Conservation (phyloP, 345 rosid genomes). For the Barbarea vulgaris region DNA sequence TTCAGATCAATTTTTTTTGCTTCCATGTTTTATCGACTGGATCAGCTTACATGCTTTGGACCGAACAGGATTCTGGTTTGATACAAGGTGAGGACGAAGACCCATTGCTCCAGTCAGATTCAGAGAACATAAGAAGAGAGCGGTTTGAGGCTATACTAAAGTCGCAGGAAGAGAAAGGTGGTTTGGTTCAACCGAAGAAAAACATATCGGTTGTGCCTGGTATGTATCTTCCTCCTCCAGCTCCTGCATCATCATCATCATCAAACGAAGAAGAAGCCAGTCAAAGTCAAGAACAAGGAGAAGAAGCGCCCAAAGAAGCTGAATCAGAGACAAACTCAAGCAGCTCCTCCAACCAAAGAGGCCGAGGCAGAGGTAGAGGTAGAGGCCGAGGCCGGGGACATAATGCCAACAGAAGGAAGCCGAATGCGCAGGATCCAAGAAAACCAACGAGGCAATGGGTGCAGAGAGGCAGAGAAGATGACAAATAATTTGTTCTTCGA, state of each 20-base stretch:
- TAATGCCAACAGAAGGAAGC: constrained; percentile 28
- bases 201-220: constrained; percentile 65
- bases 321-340: constrained; percentile 39
- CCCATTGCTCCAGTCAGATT: constrained; percentile 53
- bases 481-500: neutral
- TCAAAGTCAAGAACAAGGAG: constrained; percentile 40
- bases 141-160: constrained; percentile 61
- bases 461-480: constrained; percentile 31
- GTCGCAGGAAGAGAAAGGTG: constrained; percentile 64
- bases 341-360: constrained; percentile 40
- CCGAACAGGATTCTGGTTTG: constrained; percentile 43
- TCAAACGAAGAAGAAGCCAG: constrained; percentile 40
- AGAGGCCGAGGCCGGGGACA: constrained; percentile 18
- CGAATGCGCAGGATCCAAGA: constrained; percentile 31
- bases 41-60: neutral
- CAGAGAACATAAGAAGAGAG: constrained; percentile 64
- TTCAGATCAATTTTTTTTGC: neutral
- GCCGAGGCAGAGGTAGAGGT: constrained; percentile 22
- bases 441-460: constrained; percentile 38
- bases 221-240: constrained; percentile 66
- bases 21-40: neutral
- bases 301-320: constrained; percentile 30
- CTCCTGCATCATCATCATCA: constrained; percentile 33
- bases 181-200: constrained; percentile 67
- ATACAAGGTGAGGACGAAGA: constrained; percentile 41